Evolutionary conservation across 768 basidiomycete genomes (phyloP).

Genomic region (Auriculariales sp.): DNA sequence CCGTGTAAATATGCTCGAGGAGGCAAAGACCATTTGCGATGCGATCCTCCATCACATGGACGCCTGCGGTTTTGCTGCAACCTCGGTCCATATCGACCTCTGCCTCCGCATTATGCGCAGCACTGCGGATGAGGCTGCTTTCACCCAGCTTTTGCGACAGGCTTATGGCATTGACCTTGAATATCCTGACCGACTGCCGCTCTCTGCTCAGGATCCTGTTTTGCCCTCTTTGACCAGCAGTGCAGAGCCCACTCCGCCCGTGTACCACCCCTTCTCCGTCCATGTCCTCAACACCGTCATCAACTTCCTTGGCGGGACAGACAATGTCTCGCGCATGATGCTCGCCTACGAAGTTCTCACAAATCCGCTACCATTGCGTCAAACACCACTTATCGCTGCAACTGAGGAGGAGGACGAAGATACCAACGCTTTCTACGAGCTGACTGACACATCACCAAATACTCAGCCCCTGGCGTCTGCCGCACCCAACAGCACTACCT

Average conservation of each 20-base stretch:
- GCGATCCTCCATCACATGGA: slow-evolving; percentile 46
- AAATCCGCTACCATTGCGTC: slow-evolving; percentile 37
- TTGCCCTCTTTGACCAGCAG: background rate
- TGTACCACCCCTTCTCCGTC: slow-evolving; percentile 38
- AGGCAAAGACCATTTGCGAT: slow-evolving; percentile 33
- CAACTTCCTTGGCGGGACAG: slow-evolving; percentile 48
- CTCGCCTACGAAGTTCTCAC: slow-evolving; percentile 70
- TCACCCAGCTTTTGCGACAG: slow-evolving; percentile 45
- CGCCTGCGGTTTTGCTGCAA: slow-evolving; percentile 30
- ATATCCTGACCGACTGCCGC: slow-evolving; percentile 52
- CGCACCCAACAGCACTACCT: slow-evolving; percentile 49
- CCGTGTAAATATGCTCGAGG: slow-evolving; percentile 21
- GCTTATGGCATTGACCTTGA: slow-evolving; percentile 67
- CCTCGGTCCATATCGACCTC: slow-evolving; percentile 47
- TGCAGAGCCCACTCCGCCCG: slow-evolving; percentile 9
- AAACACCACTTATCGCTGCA: slow-evolving; percentile 28
- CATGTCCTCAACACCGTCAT: slow-evolving; percentile 58
- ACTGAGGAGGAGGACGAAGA: slow-evolving; percentile 59
- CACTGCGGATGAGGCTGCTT: slow-evolving; percentile 37
- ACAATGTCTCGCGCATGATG: slow-evolving; percentile 50
- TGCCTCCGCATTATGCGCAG: slow-evolving; percentile 55
- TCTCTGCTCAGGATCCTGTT: slow-evolving; percentile 11
- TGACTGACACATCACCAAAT: slow-evolving; percentile 15
- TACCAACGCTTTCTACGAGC: slow-evolving; percentile 17
- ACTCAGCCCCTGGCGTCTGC: slow-evolving; percentile 29